These are phyloP conservation scores for Podosphaera aphanis DNA, from an alignment of 2,329 filamentous ascomycete species.

Conservation along the genomic window DNA sequence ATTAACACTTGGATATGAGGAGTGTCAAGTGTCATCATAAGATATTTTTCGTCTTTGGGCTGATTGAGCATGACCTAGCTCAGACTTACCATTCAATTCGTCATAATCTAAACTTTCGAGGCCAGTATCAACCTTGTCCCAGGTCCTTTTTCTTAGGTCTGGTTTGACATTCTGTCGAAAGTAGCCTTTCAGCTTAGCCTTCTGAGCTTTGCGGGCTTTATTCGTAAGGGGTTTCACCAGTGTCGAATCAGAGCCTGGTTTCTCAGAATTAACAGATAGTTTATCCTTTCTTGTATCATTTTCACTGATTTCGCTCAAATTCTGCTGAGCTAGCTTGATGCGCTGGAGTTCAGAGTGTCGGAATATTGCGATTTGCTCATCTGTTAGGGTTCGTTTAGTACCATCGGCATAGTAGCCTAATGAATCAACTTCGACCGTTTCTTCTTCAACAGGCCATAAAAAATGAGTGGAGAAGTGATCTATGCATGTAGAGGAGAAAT, in stretches of 20 bases:
- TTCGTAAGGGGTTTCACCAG: constrained; percentile 3
- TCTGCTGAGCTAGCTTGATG: constrained; percentile 30
- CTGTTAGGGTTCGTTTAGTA: constrained; percentile 67
- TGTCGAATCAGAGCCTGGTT: constrained; percentile 1
- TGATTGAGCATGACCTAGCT: constrained; percentile 10
- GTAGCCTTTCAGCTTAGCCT: constrained; percentile 11
- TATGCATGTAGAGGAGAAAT: constrained; percentile 15
- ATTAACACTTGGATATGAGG: too few species aligned
- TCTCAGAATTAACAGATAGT: constrained; percentile 5
- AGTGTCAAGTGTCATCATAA: constrained; percentile 19
- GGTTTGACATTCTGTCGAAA: constrained; percentile 25
- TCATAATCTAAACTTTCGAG: constrained; percentile 38
- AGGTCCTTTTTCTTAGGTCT: constrained; percentile 41
- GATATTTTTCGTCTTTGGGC: constrained; percentile 23
- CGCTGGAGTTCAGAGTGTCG: constrained; percentile 66
- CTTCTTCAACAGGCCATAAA: constrained; percentile 24
- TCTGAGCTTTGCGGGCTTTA: constrained; percentile 9
- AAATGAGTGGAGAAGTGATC: constrained; percentile 32
- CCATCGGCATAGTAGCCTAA: constrained; percentile 76
- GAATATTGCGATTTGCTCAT: constrained; percentile 78
- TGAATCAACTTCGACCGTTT: constrained; percentile 25
- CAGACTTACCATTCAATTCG: constrained; percentile 16
- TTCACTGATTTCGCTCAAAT: constrained; percentile 9
- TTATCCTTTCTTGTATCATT: neutral
- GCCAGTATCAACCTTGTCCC: constrained; percentile 40